These are phyloP conservation scores for Euphorbia celastroides DNA, from an alignment of 441 rosid genomes.

Conservation along the genomic window DNA sequence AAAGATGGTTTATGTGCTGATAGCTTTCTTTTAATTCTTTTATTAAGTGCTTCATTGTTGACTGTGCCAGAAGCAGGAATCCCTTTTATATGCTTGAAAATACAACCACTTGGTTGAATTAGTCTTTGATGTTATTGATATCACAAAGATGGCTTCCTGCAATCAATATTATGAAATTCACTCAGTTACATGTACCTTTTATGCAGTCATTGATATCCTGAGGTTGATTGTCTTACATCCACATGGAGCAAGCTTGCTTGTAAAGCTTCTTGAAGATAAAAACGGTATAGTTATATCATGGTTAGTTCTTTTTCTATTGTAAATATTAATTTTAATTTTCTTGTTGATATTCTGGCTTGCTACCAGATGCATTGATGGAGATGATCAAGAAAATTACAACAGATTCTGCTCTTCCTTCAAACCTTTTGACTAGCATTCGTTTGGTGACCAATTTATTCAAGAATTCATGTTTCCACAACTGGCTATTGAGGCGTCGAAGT, in stretches of 20 bases:
- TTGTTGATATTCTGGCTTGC: conserved; percentile 12
- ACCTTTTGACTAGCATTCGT: conserved; percentile 78
- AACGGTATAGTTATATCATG: conserved; percentile 46
- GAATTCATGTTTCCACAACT: conserved; percentile 53
- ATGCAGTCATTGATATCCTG: conserved; percentile 82
- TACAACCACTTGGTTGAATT: conserved; percentile 4
- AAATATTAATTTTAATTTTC: conserved; percentile 16
- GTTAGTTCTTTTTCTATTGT: background rate
- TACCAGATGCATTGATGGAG: conserved; percentile 59
- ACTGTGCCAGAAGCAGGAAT: background rate
- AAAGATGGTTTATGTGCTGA: too few relatives aligned
- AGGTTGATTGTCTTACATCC: conserved; percentile 92
- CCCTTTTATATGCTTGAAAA: background rate
- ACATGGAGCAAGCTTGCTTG: conserved; percentile 65
- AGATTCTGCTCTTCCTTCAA: conserved; percentile 57
- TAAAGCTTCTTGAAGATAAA: conserved; percentile 53
- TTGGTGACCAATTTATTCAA: conserved; percentile 79
- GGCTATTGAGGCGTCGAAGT: conserved; percentile 70
- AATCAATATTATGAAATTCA: conserved; percentile 13
- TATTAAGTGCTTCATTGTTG: background rate
- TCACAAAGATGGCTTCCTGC: conserved; percentile 78
- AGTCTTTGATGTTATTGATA: conserved; percentile 66
- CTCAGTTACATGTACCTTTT: conserved; percentile 13
- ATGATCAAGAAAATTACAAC: conserved; percentile 56
- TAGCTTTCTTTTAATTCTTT: too few relatives aligned